phyloP scores from a whole-genome alignment of 768 basidiomycete genomes.

The Imleria badia region DNA sequence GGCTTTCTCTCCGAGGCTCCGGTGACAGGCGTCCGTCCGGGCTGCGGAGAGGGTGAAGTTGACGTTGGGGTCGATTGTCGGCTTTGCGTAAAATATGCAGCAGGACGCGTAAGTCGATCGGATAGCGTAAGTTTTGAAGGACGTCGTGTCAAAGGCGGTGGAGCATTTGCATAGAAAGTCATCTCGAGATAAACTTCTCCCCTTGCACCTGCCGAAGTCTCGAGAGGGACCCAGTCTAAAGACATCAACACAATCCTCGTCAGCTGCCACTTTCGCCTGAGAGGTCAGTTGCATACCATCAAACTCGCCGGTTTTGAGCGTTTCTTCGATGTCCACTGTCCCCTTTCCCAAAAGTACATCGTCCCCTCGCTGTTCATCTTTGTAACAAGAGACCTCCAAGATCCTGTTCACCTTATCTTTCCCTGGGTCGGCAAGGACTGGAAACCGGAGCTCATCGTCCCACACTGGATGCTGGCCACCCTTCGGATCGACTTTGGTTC shows the following conservation, averaged over 20 bases:
- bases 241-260: neutral
- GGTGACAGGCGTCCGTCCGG: slow-evolving; percentile 6
- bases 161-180: slow-evolving; percentile 82
- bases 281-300: slow-evolving; percentile 64
- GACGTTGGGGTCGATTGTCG: slow-evolving; percentile 17
- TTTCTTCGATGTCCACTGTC: slow-evolving; percentile 72
- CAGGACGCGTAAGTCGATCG: slow-evolving; percentile 51
- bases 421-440: slow-evolving; percentile 59
- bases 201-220: slow-evolving; percentile 58
- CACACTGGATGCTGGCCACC: slow-evolving; percentile 94
- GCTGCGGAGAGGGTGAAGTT: slow-evolving; percentile 15
- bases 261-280: neutral
- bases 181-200: slow-evolving; percentile 92
- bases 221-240: slow-evolving; percentile 68
- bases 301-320: slow-evolving; percentile 83
- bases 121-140: slow-evolving; percentile 53
- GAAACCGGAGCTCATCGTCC: slow-evolving; percentile 86
- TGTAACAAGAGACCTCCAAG: slow-evolving; percentile 75
- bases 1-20: slow-evolving; percentile 7
- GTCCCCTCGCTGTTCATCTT: slow-evolving; percentile 70
- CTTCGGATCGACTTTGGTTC: slow-evolving; percentile 72
- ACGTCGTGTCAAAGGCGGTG: slow-evolving; percentile 50
- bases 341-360: slow-evolving; percentile 77
- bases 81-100: slow-evolving; percentile 21
- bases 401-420: slow-evolving; percentile 48